phyloP scores from a whole-genome alignment of 306 rosid genomes.

The Fagus crenata region DNA sequence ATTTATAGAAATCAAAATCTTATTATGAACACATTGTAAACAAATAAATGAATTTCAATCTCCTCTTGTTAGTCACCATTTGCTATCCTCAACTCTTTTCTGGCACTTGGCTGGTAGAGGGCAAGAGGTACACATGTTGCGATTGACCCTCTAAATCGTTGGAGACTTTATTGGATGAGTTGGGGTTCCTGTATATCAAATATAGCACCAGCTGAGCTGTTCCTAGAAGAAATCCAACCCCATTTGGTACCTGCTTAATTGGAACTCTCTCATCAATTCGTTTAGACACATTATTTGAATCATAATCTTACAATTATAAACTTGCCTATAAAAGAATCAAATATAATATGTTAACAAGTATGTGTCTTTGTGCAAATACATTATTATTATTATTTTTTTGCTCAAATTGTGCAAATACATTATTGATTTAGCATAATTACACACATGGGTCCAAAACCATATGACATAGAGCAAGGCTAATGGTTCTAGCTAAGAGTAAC shows the following conservation, averaged over 20 bases:
- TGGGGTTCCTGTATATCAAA: slow-evolving; percentile 28
- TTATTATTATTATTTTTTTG: no score
- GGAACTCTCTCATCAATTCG: background rate
- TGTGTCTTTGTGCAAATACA: no score
- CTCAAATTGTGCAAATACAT: no score
- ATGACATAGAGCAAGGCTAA: no score
- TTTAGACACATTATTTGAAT: background rate
- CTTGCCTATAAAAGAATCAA: no score
- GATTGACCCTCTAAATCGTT: background rate
- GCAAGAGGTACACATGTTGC: background rate
- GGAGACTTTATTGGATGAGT: slow-evolving; percentile 13
- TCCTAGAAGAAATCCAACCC: slow-evolving; percentile 36
- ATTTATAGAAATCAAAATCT: no score
- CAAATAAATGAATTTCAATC: background rate
- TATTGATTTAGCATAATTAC: no score
- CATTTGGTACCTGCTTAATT: slow-evolving; percentile 35
- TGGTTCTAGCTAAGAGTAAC: background rate
- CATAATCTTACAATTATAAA: background rate
- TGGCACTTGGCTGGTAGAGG: background rate
- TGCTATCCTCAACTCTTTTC: no score
- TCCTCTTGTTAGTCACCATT: no score
- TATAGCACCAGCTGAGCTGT: slow-evolving; percentile 31
- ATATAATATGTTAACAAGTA: no score
- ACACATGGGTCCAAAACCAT: no score
- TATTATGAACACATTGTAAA: background rate